Base-by-base conservation (phyloP, 2,329 filamentous ascomycete genomes). In the Drechmeria coniospora region DNA sequence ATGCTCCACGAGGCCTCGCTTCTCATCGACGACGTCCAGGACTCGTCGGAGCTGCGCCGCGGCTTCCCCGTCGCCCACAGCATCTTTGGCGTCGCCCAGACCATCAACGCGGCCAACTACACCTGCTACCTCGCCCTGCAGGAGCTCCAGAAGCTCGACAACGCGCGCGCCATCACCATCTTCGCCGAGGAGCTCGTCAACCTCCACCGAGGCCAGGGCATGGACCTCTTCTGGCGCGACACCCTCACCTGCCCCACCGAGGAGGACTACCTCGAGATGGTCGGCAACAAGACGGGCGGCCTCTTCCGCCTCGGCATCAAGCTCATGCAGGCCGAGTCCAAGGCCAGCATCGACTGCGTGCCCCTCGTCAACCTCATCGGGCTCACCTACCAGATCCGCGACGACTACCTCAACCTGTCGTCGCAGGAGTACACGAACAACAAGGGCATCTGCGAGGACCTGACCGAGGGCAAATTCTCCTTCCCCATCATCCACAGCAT, bases 401-500 rank as follows among this genome's bases (percentile, higher is more conserved):
- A 87, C 59, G 90, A 98, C 64, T 93, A 93, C 58, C 74, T 84
- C 52, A 95, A 95, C 51, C 72, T 98, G 23, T 69, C 66, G 17
- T 70, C 65, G 12, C 59, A 57, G n/a, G 65, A 74, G 44, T 94
- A 94, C 61, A 75, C 74, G 21, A 63, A 78, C 37, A 87, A 92
- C 53, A 95, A 95, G 59, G 90, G 87, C 27, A 69, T 93, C 41
- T 92, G 82, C 53, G 87, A 95, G 59, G 90, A 95, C 54, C 58
- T 95, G 42, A 94, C 84, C 1, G 90, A 95, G 58, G 87, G 87
- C 37, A 95, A 95, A 63, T 94, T 94, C 59, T 87, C 79, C 15
- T 94, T 94, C 50, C 84, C 86, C 22, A 76, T 95, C 44, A 93
- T 95, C 44, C 87, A 95, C 57, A 79, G 79, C 50, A 92, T 95